A percentile compares a stretch with the other conserved stretches of the same genome.
These are phyloP conservation scores for Musa acuminata DNA, from an alignment of 176 grass and related monocot genomes.

Conservation along the genomic window DNA sequence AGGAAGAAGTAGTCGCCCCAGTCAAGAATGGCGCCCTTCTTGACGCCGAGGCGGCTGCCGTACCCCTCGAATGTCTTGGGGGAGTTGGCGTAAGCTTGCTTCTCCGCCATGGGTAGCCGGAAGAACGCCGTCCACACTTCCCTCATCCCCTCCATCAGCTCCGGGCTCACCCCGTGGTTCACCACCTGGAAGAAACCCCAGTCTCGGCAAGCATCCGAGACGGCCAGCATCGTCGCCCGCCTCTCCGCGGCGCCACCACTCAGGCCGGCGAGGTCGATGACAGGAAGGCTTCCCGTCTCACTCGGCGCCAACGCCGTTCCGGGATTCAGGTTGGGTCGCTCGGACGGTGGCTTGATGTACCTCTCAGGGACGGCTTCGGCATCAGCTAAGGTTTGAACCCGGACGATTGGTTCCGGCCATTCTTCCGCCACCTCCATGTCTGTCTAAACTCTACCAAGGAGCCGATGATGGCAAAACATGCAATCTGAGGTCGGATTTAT, in stretches of 20 bases:
- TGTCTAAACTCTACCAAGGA: no score
- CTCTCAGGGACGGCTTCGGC: not conserved
- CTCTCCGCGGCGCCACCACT: not conserved
- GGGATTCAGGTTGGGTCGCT: not conserved
- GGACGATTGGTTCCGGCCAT: slow-evolving; percentile 11
- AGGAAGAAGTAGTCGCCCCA: slow-evolving; percentile 9
- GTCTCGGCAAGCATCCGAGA: not conserved
- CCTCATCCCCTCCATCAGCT: not conserved
- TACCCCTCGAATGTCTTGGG: slow-evolving; percentile 7
- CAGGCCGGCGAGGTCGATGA: not conserved
- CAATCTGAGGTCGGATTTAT: no score
- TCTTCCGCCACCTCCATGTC: not conserved
- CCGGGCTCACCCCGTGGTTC: not conserved
- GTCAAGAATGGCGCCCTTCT: not conserved
- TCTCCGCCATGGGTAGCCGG: not conserved
- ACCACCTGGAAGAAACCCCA: slow-evolving; percentile 14
- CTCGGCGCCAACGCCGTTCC: not conserved
- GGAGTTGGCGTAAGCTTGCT: not conserved
- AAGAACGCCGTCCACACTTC: not conserved
- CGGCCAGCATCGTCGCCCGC: not conserved
- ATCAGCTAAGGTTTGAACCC: not conserved
- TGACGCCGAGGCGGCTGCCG: slow-evolving; percentile 6
- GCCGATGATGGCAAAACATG: no score
- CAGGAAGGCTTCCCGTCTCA: not conserved
- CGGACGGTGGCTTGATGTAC: slow-evolving; percentile 1